Evolutionary conservation across 2,329 filamentous ascomycete genomes (phyloP), one percentile per base, ranked within the genome.

Genomic region (Aspergillus neotritici): DNA sequence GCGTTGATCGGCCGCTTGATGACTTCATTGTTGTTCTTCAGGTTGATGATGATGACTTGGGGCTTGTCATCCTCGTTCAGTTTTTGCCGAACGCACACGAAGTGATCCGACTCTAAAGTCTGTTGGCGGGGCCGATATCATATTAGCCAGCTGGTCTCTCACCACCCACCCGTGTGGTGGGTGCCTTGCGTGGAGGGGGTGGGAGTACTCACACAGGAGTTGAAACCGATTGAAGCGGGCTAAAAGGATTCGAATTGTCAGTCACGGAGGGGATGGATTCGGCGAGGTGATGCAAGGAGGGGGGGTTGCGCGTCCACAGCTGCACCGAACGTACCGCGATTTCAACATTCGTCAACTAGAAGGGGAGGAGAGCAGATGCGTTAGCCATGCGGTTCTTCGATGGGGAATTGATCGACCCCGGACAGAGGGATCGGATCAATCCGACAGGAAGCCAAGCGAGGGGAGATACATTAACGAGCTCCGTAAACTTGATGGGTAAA

Each of bases 71-170:
- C 80, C 60, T 89, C 86, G 66, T 80, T 84, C 69, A 90, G 85
- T 75, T 94, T 91, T 73, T 97, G 91, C 70, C 93, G 86, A 64
- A 98, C 85, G 71, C 93, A 98, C 61, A 98, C 87, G 71, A 84
- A 98, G 66, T 85, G 80, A 71, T 98, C 93, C 65, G 93, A 98
- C 78, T 98, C 93, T 74, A 98, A 80, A 69, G 93, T 98, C 90
- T 96, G 51, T 50, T 35, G 56, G 44, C 21, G 21, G 21, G 6
- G 7, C n/a, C n/a, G n/a, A n/a, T n/a, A n/a, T n/a, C n/a, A n/a
- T 25, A 25, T 25, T 25, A 25, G 21, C 21, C 21, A 25, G 7
- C 21, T 25, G 21, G 21, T 25, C 21, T 25, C 21, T 25, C 21
- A 1, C 7, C 2, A 3, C 21, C 21, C 21, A 25, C 21, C 21